Percentiles rank a stretch among this genome's conserved stretches.
phyloP scores from a whole-genome alignment of 805 yeast species.

The Maudiozyma turicensis region DNA sequence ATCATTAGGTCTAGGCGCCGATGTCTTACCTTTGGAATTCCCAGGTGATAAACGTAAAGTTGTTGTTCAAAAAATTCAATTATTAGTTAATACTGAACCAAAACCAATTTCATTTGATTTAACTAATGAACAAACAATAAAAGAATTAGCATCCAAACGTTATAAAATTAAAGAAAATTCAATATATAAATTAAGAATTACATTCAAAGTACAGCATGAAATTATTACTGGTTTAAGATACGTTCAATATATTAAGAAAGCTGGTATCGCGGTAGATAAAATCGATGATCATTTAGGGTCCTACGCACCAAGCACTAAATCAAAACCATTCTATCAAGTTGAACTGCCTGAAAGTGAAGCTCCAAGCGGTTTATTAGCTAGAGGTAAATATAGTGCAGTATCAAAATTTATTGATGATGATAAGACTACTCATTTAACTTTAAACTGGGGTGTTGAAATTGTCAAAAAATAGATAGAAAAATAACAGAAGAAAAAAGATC shows the following conservation, averaged over 20 bases:
- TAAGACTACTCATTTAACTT: constrained; percentile 54
- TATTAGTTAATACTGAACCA: constrained; percentile 55
- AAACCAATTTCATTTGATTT: constrained; percentile 59
- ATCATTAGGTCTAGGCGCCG: constrained; percentile 64
- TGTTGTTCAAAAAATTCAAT: constrained; percentile 67
- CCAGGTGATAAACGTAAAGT: constrained; percentile 69
- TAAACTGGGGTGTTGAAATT: constrained; percentile 83
- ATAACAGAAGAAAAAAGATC: no score
- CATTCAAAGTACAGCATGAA: constrained; percentile 80
- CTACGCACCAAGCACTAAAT: constrained; percentile 78
- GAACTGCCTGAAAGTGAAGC: constrained; percentile 68
- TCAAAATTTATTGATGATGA: constrained; percentile 86
- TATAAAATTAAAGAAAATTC: constrained; percentile 74
- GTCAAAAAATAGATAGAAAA: constrained; percentile 40
- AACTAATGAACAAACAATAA: constrained; percentile 50
- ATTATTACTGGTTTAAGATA: constrained; percentile 86
- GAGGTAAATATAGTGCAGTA: constrained; percentile 75
- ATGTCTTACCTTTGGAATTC: constrained; percentile 48
- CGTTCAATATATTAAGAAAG: constrained; percentile 73
- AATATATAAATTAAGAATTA: constrained; percentile 58
- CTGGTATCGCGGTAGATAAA: constrained; percentile 81
- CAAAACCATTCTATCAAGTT: constrained; percentile 66
- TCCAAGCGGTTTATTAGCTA: constrained; percentile 79
- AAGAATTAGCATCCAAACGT: constrained; percentile 50
- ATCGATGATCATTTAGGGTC: constrained; percentile 84